Conservation (phyloP, 2,329 filamentous ascomycete genomes). For the Cyphellophora europaea region DNA sequence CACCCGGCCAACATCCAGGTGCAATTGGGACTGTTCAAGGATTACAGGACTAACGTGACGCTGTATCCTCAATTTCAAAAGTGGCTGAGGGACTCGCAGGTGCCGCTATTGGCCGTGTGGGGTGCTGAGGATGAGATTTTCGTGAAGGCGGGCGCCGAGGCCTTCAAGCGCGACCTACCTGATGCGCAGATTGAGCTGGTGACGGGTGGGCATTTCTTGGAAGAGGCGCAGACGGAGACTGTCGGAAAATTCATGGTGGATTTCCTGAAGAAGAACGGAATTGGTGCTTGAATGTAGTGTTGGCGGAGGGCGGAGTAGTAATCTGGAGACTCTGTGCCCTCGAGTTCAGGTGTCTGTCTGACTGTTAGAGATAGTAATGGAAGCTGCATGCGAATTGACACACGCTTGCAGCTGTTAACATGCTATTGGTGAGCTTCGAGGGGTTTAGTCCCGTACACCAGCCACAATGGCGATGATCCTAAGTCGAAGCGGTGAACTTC, state of each 20-base stretch:
- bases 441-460: no score
- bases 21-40: constrained; percentile 49
- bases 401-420: no score
- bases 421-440: no score
- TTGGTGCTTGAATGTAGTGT: constrained; percentile 2
- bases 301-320: no score
- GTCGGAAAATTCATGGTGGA: constrained; percentile 27
- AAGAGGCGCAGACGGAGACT: constrained; percentile 29
- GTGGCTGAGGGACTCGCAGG: constrained; percentile 41
- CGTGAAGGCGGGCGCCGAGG: constrained; percentile 40
- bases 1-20: constrained; percentile 41
- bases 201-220: constrained; percentile 50
- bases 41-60: constrained; percentile 46
- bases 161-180: constrained; percentile 41
- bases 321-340: no score
- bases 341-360: no score
- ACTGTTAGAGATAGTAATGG: no score
- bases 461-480: no score
- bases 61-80: constrained; percentile 48
- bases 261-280: constrained; percentile 22
- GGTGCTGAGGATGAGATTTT: constrained; percentile 46
- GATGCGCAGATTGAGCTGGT: constrained; percentile 40
- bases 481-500: no score
- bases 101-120: constrained; percentile 50
- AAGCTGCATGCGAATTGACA: no score